phyloP scores from a whole-genome alignment of 768 basidiomycete species.

The Dendrothele bispora region DNA sequence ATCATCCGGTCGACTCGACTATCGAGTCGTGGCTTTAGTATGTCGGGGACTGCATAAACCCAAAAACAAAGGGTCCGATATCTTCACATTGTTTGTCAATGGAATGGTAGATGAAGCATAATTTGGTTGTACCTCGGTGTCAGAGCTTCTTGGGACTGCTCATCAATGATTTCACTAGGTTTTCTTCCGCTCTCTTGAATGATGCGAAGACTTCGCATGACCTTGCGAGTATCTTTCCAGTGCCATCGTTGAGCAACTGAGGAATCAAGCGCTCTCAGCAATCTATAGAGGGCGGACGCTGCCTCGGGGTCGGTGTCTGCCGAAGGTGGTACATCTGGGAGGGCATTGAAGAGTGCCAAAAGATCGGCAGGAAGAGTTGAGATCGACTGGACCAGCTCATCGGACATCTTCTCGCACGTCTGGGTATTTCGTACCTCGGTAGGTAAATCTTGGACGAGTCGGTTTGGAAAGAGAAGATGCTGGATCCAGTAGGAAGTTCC shows the following conservation, averaged over 20 bases:
- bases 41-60: slow-evolving; percentile 74
- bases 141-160: slow-evolving; percentile 49
- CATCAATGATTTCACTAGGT: slow-evolving; percentile 66
- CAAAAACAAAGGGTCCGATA: slow-evolving; percentile 89
- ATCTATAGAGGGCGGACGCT: slow-evolving; percentile 62
- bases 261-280: slow-evolving; percentile 72
- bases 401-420: slow-evolving; percentile 23
- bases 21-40: slow-evolving; percentile 70
- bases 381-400: slow-evolving; percentile 41
- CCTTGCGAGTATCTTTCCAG: slow-evolving; percentile 93
- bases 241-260: slow-evolving; percentile 85
- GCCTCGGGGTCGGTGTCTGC: slow-evolving; percentile 53
- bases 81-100: slow-evolving; percentile 39
- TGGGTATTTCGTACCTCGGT: slow-evolving; percentile 5
- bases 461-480: slow-evolving; percentile 87
- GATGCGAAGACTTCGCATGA: slow-evolving; percentile 75
- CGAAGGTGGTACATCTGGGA: slow-evolving; percentile 61
- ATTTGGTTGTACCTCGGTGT: slow-evolving; percentile 49
- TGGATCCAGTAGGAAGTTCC: slow-evolving; percentile 99
- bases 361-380: slow-evolving; percentile 47
- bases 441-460: slow-evolving; percentile 42
- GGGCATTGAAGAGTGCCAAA: slow-evolving; percentile 46
- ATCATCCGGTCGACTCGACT: slow-evolving; percentile 88
- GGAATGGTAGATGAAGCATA: background rate
- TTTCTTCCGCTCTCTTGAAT: slow-evolving; percentile 67